A percentile compares a stretch with the other conserved stretches of the same genome.
These are phyloP conservation scores for Neurospora sublineolata DNA, from an alignment of 495 filamentous ascomycete genomes.

Conservation along the genomic window DNA sequence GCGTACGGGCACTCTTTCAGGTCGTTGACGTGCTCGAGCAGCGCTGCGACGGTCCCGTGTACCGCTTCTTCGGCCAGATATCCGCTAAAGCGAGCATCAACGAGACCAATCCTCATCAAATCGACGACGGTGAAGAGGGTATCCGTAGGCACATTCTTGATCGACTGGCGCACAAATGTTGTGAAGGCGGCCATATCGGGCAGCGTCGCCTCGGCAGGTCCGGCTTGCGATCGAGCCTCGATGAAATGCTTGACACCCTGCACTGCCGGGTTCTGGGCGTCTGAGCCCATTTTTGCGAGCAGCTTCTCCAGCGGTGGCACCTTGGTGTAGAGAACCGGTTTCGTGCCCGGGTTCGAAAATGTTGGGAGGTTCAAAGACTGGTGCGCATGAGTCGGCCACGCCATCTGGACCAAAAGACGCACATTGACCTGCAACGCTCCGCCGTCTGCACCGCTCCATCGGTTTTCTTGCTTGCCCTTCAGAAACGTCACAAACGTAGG, in stretches of 20 bases:
- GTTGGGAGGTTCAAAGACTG: slow-evolving; percentile 55
- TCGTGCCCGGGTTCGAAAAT: slow-evolving; percentile 48
- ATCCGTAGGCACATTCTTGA: slow-evolving; percentile 41
- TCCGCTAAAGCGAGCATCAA: slow-evolving; percentile 75
- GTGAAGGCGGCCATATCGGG: slow-evolving; percentile 48
- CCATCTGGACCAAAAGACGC: slow-evolving; percentile 62
- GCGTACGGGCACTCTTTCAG: slow-evolving; percentile 54
- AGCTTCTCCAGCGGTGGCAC: slow-evolving; percentile 77
- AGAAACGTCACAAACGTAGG: slow-evolving; percentile 89
- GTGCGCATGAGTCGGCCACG: slow-evolving; percentile 69
- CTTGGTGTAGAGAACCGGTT: slow-evolving; percentile 65
- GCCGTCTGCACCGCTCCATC: slow-evolving; percentile 70
- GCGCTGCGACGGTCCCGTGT: slow-evolving; percentile 49
- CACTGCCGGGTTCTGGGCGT: slow-evolving; percentile 42
- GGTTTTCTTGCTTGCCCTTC: slow-evolving; percentile 60
- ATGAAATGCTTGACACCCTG: slow-evolving; percentile 54
- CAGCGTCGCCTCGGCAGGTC: slow-evolving; percentile 48
- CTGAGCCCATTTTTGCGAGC: slow-evolving; percentile 55
- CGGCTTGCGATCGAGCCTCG: slow-evolving; percentile 37
- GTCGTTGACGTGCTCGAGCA: slow-evolving; percentile 49
- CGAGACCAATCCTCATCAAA: slow-evolving; percentile 62
- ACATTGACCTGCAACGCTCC: slow-evolving; percentile 58
- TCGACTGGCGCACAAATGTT: slow-evolving; percentile 37
- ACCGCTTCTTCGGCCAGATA: slow-evolving; percentile 68
- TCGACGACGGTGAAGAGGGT: slow-evolving; percentile 70